Evolutionary conservation across 371 early-diverging fungal genomes (phyloP), one percentile per base, ranked within the genome.

Genomic region (Apophysomyces trapeziformis): DNA sequence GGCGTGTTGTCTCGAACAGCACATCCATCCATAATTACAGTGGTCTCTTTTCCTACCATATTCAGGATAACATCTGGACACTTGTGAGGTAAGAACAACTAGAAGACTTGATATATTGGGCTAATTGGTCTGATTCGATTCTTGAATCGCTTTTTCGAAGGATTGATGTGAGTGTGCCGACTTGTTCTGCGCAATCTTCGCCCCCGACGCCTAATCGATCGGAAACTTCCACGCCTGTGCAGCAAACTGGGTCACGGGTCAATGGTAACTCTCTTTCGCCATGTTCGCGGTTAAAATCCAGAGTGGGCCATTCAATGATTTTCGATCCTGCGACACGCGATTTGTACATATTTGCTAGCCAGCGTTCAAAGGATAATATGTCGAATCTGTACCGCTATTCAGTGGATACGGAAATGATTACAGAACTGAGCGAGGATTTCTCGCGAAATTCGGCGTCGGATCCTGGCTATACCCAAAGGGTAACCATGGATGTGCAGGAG

Each of bases 261-360:
- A 9, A 16, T 5, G 21, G 9, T 9, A 50, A 9, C 21, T 50
- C 54, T 4, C 54, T 50, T 11, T 50, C 54, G 16, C 54, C 54
- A 9, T 50, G 21, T 4, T 9, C 54, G 54, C 83, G 86, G n/a
- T 64, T 94, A 8, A 89, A 88, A 71, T 87, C 90, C 18, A 88
- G 97, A 43, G 90, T 94, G 43, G 95, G 95, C 12, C 96, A 96
- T 69, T 92, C 96, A 4, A 95, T 96, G 96, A 75, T 94, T 2
- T 84, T 95, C 9, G 93, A 97, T 70, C 79, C 90, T 4, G 64
- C 66, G 32, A 77, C 83, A 13, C 89, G 90, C 32, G 85, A 87
- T 37, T 77, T 97, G 4, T 95, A 92, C 70, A 90, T 98, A 43
- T 90, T 97, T 71, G 95, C 95, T 35, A 96, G 96, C 16, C 94